Percentiles rank a stretch among this genome's conserved stretches.
These are phyloP conservation scores for Mucor piriformis DNA, from an alignment of 371 early-diverging fungal species.

Conservation along the genomic window DNA sequence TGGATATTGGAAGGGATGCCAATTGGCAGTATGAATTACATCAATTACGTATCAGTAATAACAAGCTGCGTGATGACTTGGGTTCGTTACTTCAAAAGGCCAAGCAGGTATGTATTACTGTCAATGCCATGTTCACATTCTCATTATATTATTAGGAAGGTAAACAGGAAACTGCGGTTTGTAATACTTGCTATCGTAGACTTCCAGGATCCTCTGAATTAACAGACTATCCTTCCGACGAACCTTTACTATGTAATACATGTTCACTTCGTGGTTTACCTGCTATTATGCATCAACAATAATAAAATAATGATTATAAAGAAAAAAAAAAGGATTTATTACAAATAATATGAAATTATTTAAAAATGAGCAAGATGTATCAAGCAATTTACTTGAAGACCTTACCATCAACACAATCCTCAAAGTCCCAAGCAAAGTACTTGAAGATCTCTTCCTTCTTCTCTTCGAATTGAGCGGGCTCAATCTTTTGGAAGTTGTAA, in stretches of 20 bases:
- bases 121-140: not conserved
- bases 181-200: slow-evolving; percentile 25
- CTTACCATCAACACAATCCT: slow-evolving; percentile 55
- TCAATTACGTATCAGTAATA: slow-evolving; percentile 49
- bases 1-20: slow-evolving; percentile 32
- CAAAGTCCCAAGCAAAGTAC: slow-evolving; percentile 55
- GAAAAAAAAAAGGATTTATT: slow-evolving; percentile 54
- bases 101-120: slow-evolving; percentile 10
- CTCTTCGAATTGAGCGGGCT: slow-evolving; percentile 65
- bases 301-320: slow-evolving; percentile 88
- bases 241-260: slow-evolving; percentile 24
- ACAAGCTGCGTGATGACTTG: slow-evolving; percentile 38
- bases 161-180: slow-evolving; percentile 13
- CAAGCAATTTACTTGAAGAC: slow-evolving; percentile 69
- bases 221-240: slow-evolving; percentile 14
- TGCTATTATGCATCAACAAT: slow-evolving; percentile 85
- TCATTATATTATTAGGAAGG: slow-evolving; percentile 7
- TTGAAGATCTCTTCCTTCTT: slow-evolving; percentile 55
- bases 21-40: slow-evolving; percentile 59
- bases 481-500: slow-evolving; percentile 82
- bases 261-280: slow-evolving; percentile 32
- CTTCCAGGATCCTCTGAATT: slow-evolving; percentile 24
- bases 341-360: not conserved
- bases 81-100: slow-evolving; percentile 22
- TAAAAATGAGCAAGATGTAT: not conserved